Base-by-base conservation (phyloP, 2,329 filamentous ascomycete genomes). In the Ramularia endophylla region DNA sequence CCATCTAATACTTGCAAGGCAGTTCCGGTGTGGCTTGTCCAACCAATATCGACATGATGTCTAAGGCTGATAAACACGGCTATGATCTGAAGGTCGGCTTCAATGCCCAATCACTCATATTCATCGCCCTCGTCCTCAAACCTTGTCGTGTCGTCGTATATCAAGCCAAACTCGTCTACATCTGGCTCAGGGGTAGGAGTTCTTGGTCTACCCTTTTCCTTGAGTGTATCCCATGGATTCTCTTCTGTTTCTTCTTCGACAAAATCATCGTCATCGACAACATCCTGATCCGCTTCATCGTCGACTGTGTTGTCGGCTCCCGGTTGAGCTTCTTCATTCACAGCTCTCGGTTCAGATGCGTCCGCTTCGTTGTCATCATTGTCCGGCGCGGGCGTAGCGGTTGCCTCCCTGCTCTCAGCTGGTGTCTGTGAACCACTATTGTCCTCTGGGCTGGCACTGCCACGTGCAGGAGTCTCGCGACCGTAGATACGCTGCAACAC, bases 401-500 rank as follows among this genome's bases (percentile, higher is more conserved):
- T 44, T 35, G 40, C 36, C 31, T 36, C 28, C 40, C 31, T 39
- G 20, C 31, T 45, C 9, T 44, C 43, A 4, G 27, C 41, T 31
- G 35, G 32, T 35, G 12, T 22, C 20, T 18, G 17, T 36, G 20
- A 18, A 19, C 13, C 16, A 18, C 15, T 47, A 11, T 40, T 38
- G 18, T 44, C 46, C 5, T 48, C 46, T 5, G 37, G 47, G 8
- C 45, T 34, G 32, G 44, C 42, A 29, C 46, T 48, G 18, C 46
- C 44, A 16, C 48, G 43, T 12, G 45, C 49, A 5, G 43, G 47
- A 9, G 37, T 46, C 41, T 36, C 22, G 17, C 53, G 50, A 7
- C 55, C 54, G 32, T 70, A 70, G 4, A 71, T 53, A 22, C 61
- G 60, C 30, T 65, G 62, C 37, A 73, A 54, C 17, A 57, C 62